Percentiles rank a stretch among this genome's conserved stretches.
Evolutionary conservation across 352 stramenopile species (phyloP).

Genomic region (Plasmopara halstedii): DNA sequence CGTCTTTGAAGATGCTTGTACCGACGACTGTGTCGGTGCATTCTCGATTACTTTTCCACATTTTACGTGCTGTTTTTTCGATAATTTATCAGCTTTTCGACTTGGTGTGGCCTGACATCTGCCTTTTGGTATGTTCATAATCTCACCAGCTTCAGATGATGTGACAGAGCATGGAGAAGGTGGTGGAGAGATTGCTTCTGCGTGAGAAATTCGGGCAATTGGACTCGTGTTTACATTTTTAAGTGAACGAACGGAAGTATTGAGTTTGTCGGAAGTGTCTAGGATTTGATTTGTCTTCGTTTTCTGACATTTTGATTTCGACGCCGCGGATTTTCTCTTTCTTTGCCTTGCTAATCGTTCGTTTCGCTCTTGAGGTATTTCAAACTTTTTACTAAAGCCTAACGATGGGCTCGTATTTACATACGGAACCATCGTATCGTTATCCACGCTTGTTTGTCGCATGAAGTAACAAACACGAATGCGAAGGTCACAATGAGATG

Average conservation of each 20-base stretch:
- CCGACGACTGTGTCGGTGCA: slow-evolving; percentile 2
- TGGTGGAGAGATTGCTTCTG: slow-evolving; percentile 43
- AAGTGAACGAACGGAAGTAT: slow-evolving; percentile 4
- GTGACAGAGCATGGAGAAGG: slow-evolving; percentile 46
- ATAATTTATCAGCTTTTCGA: neutral
- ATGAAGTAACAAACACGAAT: slow-evolving; percentile 33
- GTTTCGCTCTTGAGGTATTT: slow-evolving; percentile 5
- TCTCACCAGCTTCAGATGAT: slow-evolving; percentile 22
- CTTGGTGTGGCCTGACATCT: neutral
- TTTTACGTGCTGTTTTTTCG: slow-evolving; percentile 6
- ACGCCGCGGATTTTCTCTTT: neutral
- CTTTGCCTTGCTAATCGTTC: neutral
- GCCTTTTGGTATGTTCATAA: neutral
- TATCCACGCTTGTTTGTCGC: slow-evolving; percentile 13
- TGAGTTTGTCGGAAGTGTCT: neutral
- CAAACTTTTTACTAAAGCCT: neutral
- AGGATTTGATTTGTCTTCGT: neutral
- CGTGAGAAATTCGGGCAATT: slow-evolving; percentile 20
- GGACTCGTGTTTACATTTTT: slow-evolving; percentile 9
- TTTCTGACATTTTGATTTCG: neutral
- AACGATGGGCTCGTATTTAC: slow-evolving; percentile 1
- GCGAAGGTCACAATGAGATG: slow-evolving; percentile 36
- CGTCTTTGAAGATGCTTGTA: slow-evolving; percentile 4
- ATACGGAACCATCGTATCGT: slow-evolving; percentile 28
- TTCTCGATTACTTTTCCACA: slow-evolving; percentile 1